Evolutionary conservation across 2,329 filamentous ascomycete genomes (phyloP).

Genomic region (Pseudocercospora crystallina): DNA sequence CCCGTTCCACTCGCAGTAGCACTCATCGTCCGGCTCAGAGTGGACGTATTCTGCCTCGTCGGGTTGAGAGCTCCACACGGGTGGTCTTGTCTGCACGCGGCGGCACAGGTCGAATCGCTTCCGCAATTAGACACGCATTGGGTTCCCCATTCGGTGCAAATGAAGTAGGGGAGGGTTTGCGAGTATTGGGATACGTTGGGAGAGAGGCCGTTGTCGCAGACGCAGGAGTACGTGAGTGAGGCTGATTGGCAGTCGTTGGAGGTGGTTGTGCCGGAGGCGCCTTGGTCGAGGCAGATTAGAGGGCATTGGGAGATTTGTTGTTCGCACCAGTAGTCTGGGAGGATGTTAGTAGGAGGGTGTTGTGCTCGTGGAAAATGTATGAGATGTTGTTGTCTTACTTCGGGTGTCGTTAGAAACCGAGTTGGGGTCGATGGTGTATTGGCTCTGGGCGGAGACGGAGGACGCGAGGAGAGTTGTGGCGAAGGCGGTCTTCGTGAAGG

Average conservation of each 20-base stretch:
- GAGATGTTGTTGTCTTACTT: conserved; percentile 10
- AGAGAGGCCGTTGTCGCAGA: conserved; percentile 64
- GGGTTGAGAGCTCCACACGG: conserved; percentile 72
- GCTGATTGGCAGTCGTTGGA: conserved; percentile 69
- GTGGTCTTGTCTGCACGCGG: conserved; percentile 62
- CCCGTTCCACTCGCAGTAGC: conserved; percentile 31
- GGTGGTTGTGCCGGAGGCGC: conserved; percentile 47
- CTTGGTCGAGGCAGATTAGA: conserved; percentile 67
- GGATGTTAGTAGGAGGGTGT: neutral
- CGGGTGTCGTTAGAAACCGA: conserved; percentile 51
- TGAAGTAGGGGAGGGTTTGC: conserved; percentile 74
- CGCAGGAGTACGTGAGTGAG: conserved; percentile 66
- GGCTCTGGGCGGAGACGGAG: conserved; percentile 53
- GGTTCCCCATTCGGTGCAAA: conserved; percentile 69
- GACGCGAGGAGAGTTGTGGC: conserved; percentile 51
- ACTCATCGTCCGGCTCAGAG: conserved; percentile 46
- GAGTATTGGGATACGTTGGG: conserved; percentile 77
- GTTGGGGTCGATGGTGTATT: conserved; percentile 62
- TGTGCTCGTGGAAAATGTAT: neutral
- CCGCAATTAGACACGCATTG: conserved; percentile 59
- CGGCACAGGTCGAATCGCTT: conserved; percentile 57
- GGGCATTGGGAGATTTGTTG: conserved; percentile 66
- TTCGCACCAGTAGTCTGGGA: conserved; percentile 58
- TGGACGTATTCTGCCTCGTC: conserved; percentile 57
- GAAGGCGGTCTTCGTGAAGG: conserved; percentile 50